Evolutionary conservation across 495 filamentous ascomycete genomes (phyloP).

Genomic region (Hyaloscypha variabilis): DNA sequence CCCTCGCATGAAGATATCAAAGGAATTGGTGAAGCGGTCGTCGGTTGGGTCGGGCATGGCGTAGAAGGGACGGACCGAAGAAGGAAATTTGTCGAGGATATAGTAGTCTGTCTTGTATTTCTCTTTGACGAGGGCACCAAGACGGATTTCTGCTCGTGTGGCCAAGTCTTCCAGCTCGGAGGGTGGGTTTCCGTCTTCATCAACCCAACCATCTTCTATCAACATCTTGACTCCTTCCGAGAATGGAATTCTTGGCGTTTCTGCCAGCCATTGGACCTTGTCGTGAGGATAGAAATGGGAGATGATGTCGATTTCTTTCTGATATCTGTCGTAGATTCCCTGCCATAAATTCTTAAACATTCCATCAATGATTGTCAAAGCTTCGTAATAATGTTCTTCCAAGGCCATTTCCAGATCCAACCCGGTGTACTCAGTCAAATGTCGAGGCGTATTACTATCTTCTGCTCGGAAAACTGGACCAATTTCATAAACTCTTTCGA

Average conservation of each 20-base stretch:
- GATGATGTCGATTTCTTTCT: conserved; percentile 68
- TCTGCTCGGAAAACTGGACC: conserved; percentile 97
- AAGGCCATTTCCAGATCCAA: conserved; percentile 96
- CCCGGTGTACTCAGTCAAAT: conserved; percentile 95
- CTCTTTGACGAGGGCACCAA: conserved; percentile 81
- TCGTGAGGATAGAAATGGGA: conserved; percentile 61
- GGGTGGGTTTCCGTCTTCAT: conserved; percentile 72
- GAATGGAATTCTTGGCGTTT: conserved; percentile 83
- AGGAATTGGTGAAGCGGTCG: conserved; percentile 79
- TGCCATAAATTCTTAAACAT: conserved; percentile 89
- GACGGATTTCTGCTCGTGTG: conserved; percentile 84
- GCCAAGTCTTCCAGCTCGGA: conserved; percentile 75
- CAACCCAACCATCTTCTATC: conserved; percentile 76
- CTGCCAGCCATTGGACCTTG: conserved; percentile 71
- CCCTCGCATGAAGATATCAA: conserved; percentile 92
- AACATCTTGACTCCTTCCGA: conserved; percentile 77
- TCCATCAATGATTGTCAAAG: conserved; percentile 76
- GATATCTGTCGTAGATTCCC: conserved; percentile 70
- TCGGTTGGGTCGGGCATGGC: conserved; percentile 87
- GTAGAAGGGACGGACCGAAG: conserved; percentile 85
- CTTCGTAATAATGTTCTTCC: conserved; percentile 87
- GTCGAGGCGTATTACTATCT: conserved; percentile 94
- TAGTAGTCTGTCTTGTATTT: conserved; percentile 92
- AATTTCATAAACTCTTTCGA: conserved; percentile 88
- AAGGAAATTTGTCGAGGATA: conserved; percentile 91